phyloP scores from a whole-genome alignment of 2,329 filamentous ascomycete species.

The Diplodia sapinea region DNA sequence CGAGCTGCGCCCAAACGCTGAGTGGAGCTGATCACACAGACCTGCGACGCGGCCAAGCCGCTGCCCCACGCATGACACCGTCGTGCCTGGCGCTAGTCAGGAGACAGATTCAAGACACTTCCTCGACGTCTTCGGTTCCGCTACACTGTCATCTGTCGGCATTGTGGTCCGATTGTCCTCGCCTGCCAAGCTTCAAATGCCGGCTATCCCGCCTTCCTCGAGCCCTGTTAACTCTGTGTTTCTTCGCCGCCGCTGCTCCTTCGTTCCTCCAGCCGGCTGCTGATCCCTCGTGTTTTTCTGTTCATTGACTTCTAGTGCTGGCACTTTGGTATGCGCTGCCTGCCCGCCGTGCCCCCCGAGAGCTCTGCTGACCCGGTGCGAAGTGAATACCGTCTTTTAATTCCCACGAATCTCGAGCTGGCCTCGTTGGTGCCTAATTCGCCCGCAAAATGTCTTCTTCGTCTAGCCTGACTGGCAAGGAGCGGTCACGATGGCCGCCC shows the following conservation, averaged over 20 bases:
- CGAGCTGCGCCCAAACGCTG: conserved; percentile 11
- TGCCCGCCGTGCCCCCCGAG: background rate
- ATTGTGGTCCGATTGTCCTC: conserved; percentile 17
- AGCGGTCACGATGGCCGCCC: conserved; percentile 81
- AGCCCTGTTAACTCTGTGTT: conserved; percentile 12
- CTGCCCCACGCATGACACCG: background rate
- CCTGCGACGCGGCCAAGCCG: conserved; percentile 10
- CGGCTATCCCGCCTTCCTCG: background rate
- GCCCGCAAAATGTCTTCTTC: conserved; percentile 5
- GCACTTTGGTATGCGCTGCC: conserved; percentile 20
- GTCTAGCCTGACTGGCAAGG: conserved; percentile 51
- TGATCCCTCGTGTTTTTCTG: conserved; percentile 4
- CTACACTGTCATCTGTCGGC: background rate
- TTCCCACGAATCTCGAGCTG: conserved; percentile 10
- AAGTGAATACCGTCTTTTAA: conserved; percentile 20
- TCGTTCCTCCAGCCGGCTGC: conserved; percentile 5
- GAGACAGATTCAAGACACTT: conserved; percentile 20
- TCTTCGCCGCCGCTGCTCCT: conserved; percentile 10
- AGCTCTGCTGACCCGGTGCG: background rate
- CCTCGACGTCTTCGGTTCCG: conserved; percentile 12
- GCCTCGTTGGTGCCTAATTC: conserved; percentile 24
- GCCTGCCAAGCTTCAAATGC: conserved; percentile 27
- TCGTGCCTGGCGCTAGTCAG: conserved; percentile 25
- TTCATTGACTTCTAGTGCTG: conserved; percentile 19
- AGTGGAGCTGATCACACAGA: conserved; percentile 11